Percentiles rank a stretch among this genome's conserved stretches.
These are phyloP conservation scores for Coprinellus aureogranulatus DNA, from an alignment of 768 basidiomycete species.

Conservation along the genomic window DNA sequence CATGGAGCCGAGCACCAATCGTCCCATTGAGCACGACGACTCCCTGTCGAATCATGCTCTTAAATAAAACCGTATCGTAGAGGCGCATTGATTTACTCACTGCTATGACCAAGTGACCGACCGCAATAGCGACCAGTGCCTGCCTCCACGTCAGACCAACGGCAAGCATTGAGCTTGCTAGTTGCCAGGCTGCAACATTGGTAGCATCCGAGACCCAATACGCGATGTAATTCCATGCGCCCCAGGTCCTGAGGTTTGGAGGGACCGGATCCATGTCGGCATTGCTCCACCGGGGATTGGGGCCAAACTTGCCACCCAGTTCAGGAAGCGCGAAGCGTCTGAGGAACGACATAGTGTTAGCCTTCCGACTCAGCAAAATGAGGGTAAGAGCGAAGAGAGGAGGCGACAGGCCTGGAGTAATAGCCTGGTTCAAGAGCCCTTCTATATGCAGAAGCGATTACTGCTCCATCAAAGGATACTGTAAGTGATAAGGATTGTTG, in stretches of 20 bases:
- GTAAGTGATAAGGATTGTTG: too few species aligned
- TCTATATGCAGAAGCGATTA: too few species aligned
- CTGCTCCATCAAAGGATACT: too few species aligned
- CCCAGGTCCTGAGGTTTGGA: slow-evolving; percentile 60
- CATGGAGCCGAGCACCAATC: slow-evolving; percentile 71
- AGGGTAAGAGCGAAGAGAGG: too few species aligned
- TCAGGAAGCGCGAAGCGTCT: background rate
- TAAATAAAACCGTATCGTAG: background rate
- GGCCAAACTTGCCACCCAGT: slow-evolving; percentile 44
- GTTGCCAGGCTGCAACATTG: slow-evolving; percentile 51
- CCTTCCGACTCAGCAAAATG: too few species aligned
- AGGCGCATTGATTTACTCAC: slow-evolving; percentile 21
- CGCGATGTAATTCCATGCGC: slow-evolving; percentile 60
- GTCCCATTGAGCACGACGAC: slow-evolving; percentile 79
- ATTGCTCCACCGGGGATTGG: slow-evolving; percentile 62
- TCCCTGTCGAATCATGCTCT: slow-evolving; percentile 13
- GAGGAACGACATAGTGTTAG: background rate
- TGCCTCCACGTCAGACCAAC: slow-evolving; percentile 74
- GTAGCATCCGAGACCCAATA: slow-evolving; percentile 60
- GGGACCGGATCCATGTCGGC: slow-evolving; percentile 79
- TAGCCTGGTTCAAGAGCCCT: too few species aligned
- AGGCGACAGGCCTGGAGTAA: too few species aligned
- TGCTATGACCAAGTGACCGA: slow-evolving; percentile 72
- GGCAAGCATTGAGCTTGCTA: slow-evolving; percentile 74
- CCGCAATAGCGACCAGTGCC: slow-evolving; percentile 64